Conservation (phyloP, 495 filamentous ascomycete species). For the Penicillium angulare region DNA sequence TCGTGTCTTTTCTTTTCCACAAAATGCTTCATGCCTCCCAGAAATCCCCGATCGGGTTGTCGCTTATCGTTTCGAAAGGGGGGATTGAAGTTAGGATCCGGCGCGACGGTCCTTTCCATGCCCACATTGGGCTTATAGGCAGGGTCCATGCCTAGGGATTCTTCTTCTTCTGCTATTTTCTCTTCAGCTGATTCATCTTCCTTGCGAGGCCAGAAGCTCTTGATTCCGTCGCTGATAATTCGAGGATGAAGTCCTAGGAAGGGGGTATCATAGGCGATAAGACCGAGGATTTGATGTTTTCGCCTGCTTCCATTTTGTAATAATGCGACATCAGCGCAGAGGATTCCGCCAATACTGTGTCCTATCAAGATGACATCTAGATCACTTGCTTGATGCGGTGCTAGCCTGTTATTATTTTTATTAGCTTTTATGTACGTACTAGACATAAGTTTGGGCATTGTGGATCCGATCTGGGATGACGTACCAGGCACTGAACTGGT, state of each 20-base stretch:
- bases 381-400: slow-evolving; percentile 68
- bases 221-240: slow-evolving; percentile 74
- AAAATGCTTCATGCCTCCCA: slow-evolving; percentile 70
- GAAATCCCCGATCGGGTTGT: slow-evolving; percentile 61
- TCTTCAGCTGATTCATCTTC: slow-evolving; percentile 35
- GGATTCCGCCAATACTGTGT: slow-evolving; percentile 86
- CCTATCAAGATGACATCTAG: slow-evolving; percentile 84
- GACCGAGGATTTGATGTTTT: slow-evolving; percentile 77
- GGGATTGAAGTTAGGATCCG: slow-evolving; percentile 55
- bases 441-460: neutral
- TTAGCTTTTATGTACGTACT: neutral
- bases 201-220: slow-evolving; percentile 70
- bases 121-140: slow-evolving; percentile 19
- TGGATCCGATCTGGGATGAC: slow-evolving; percentile 4
- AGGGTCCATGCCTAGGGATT: slow-evolving; percentile 18
- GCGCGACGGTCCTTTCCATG: too few species aligned
- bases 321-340: slow-evolving; percentile 77
- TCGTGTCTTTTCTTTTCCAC: slow-evolving; percentile 65
- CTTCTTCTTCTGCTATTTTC: slow-evolving; percentile 19
- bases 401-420: slow-evolving; percentile 51
- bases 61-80: slow-evolving; percentile 70
- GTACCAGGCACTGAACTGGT: slow-evolving; percentile 81
- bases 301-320: slow-evolving; percentile 32
- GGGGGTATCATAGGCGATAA: slow-evolving; percentile 82
- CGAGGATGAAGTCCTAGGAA: slow-evolving; percentile 89